These are phyloP conservation scores for Cystobasidium onofrii DNA, from an alignment of 768 basidiomycete species.

Conservation along the genomic window DNA sequence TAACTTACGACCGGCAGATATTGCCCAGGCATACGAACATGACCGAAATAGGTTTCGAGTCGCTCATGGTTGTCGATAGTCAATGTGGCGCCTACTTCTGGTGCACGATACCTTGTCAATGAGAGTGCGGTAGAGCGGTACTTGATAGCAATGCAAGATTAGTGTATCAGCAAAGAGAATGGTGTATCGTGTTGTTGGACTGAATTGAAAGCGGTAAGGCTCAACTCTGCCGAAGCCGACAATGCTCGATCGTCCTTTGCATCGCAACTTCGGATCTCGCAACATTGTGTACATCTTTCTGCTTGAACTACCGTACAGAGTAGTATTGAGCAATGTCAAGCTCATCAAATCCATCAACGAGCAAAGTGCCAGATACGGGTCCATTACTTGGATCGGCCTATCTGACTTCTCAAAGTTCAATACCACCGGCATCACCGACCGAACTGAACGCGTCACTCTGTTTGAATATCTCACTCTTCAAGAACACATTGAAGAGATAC, in stretches of 20 bases:
- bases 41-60: slow-evolving; percentile 7
- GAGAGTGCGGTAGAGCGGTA: too few relatives aligned
- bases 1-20: slow-evolving; percentile 23
- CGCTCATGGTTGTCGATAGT: background rate
- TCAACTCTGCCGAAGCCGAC: too few relatives aligned
- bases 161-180: too few relatives aligned
- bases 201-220: too few relatives aligned
- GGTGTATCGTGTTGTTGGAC: too few relatives aligned
- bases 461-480: slow-evolving; percentile 24
- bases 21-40: slow-evolving; percentile 30
- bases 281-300: too few relatives aligned
- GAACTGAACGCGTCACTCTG: slow-evolving; percentile 9
- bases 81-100: background rate
- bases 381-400: slow-evolving; percentile 27
- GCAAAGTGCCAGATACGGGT: background rate
- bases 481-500: slow-evolving; percentile 21
- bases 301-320: background rate
- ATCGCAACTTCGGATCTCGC: too few relatives aligned
- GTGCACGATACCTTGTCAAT: too few relatives aligned
- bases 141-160: too few relatives aligned
- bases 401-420: background rate
- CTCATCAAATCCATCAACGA: background rate
- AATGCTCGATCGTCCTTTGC: too few relatives aligned
- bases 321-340: background rate
- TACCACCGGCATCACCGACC: slow-evolving; percentile 23